Evolutionary conservation across 1,284 basidiomycete species (phyloP).

Genomic region (Thelephora terrestris): DNA sequence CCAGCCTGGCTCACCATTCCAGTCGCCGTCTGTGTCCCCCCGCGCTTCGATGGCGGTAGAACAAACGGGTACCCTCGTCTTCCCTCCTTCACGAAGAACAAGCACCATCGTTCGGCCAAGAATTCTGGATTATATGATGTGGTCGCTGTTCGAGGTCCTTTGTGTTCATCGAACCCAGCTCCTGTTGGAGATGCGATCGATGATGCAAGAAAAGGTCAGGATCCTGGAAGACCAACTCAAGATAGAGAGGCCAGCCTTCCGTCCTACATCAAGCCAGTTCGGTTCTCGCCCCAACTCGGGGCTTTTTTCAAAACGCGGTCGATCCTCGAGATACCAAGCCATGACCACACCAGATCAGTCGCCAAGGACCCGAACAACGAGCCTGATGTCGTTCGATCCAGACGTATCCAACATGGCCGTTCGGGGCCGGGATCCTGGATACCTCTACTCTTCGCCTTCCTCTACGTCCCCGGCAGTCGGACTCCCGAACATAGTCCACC

Average conservation of each 20-base stretch:
- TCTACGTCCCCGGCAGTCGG: conserved; percentile 24
- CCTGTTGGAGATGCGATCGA: conserved; percentile 51
- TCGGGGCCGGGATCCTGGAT: conserved; percentile 9
- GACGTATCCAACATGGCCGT: conserved; percentile 17
- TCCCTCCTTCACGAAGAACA: not conserved
- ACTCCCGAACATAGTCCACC: conserved; percentile 45
- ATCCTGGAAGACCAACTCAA: conserved; percentile 40
- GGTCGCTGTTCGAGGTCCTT: conserved; percentile 64
- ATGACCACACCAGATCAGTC: conserved; percentile 38
- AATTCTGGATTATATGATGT: conserved; percentile 62
- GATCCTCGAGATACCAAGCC: conserved; percentile 25
- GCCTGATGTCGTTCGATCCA: conserved; percentile 14
- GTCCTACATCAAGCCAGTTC: conserved; percentile 19
- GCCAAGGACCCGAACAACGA: conserved; percentile 27
- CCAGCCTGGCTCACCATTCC: conserved; percentile 33
- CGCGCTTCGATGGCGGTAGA: conserved; percentile 10
- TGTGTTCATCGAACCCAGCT: conserved; percentile 56
- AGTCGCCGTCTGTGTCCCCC: conserved; percentile 22
- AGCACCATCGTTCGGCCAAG: conserved; percentile 31
- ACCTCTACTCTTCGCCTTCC: conserved; percentile 17
- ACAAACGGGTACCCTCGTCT: not conserved
- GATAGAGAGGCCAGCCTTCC: conserved; percentile 6
- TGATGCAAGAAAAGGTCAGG: conserved; percentile 51
- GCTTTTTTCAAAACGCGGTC: conserved; percentile 36
- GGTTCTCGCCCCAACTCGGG: conserved; percentile 29